Base-by-base conservation (phyloP, 345 rosid species). In the Camelina neglecta region DNA sequence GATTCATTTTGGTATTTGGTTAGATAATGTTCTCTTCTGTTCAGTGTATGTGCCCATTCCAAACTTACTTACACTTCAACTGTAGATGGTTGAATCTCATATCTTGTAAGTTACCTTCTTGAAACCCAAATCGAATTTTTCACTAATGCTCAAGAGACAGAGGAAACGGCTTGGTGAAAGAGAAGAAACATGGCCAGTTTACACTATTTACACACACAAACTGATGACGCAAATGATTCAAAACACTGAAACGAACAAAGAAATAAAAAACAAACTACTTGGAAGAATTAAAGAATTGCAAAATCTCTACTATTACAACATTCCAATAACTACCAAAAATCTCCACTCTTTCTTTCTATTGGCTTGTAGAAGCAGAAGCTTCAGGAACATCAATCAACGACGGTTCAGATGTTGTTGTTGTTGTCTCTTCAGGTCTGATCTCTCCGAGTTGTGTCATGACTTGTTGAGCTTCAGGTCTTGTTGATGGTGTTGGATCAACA, bases 401-500 rank as follows among this genome's bases (percentile, higher is more conserved):
- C 24, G 63, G 77, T 42, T 81, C 80, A 20, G 86, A 68, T 24
- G 81, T 59, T 61, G 77, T 33, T 33, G 36, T 33, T 33, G 8
- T 70, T 36, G 75, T 71, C 67, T 74, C 62, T 54, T 88, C 93
- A 20, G 84, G 85, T 78, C 86, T 87, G 57, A 92, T 90, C 78
- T 84, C 93, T 65, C 89, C 92, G 1, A 92, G 70, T 45, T 94
- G 93, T 78, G 85, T 85, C 58, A 94, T 74, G 35, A 92, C 86
- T 53, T 90, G 89, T 10, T 83, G 88, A 70, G 84, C 93, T 71
- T 92, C 98, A 3, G 97, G 98, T 23, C 97, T 74, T 0, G 92
- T 83, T 3, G 88, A 78, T 1, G 97, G 93, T 9, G 95, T 80
- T n/a, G 96, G 93, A 69, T 94, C 96, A 16, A 92, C 96, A 73